These are phyloP conservation scores for Monilinia laxa DNA, from an alignment of 2,329 filamentous ascomycete genomes.

Conservation along the genomic window DNA sequence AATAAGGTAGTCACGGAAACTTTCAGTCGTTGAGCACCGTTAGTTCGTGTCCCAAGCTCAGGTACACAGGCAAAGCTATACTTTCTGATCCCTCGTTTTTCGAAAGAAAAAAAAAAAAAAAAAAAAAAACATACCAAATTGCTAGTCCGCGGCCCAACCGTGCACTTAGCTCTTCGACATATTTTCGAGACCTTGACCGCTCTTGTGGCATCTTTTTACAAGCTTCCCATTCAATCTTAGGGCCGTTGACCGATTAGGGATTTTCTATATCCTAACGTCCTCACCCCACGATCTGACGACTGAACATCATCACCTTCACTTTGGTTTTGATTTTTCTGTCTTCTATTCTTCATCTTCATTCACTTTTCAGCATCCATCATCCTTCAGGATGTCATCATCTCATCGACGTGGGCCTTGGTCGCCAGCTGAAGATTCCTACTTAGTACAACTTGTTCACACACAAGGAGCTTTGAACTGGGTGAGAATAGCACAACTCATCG, in stretches of 20 bases:
- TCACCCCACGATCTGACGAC: constrained; percentile 8
- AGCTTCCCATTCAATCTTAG: constrained; percentile 5
- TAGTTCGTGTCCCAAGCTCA: constrained; percentile 21
- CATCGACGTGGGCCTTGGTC: constrained; percentile 83
- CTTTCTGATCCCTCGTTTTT: constrained; percentile 14
- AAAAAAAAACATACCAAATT: not conserved
- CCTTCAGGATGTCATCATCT: constrained; percentile 36
- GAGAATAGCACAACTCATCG: constrained; percentile 72
- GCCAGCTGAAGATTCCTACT: constrained; percentile 68
- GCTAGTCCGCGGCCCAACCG: constrained; percentile 20
- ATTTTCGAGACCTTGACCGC: constrained; percentile 17
- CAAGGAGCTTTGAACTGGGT: constrained; percentile 89
- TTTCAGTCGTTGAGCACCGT: constrained; percentile 24
- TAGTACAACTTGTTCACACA: constrained; percentile 68
- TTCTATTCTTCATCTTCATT: not conserved
- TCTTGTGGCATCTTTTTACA: constrained; percentile 19
- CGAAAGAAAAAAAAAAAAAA: not conserved
- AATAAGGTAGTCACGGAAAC: constrained; percentile 19
- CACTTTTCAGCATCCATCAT: not conserved
- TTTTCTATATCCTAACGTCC: constrained; percentile 22
- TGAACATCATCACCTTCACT: constrained; percentile 9
- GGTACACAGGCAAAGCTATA: not conserved
- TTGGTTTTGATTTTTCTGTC: constrained; percentile 15
- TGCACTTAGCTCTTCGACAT: constrained; percentile 21
- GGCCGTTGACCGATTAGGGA: constrained; percentile 12